Base-by-base conservation (phyloP, 164 flowering plant genomes). In the Santalum album region DNA sequence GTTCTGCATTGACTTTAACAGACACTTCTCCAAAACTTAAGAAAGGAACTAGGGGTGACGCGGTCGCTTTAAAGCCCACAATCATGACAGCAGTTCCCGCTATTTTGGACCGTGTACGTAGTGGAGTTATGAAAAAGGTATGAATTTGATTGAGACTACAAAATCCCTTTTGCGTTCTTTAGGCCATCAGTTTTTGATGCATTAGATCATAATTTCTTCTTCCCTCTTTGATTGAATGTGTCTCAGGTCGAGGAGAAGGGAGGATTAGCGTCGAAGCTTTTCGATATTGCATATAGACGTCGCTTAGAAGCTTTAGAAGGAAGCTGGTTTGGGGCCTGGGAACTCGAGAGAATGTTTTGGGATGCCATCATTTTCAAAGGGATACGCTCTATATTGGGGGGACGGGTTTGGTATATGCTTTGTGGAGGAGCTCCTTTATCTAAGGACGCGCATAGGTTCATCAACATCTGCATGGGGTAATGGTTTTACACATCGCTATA, bases 351-450 rank as follows among this genome's bases (percentile, higher is more conserved):
- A 51, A 6, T 70, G 45, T 59, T 86, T 46, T 89, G 96, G 96
- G 85, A 92, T 70, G 53, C 50, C 14, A 49, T 89, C 50, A 72
- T 89, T 49, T 92, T 89, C 54, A 75, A 67, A 58, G 76, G 56
- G 36, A 68, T 87, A 52, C 78, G 86, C 12, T 68, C 83, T 57
- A 40, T 82, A 40, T 82, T 92, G 51, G 96, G 96, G 57, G 96
- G 96, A 50, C 66, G 60, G 16, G 68, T 85, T 42, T 75, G 96
- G 25, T 75, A 69, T 54, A 82, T 92, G 78, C 86, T 92, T 25
- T 84, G 86, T 66, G 99, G 99, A 58, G 99, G 99, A 57, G 99
- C 99, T 68, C 99, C 99, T 59, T 68, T 92, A 67, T 84, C 96
- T 46, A 68, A 68, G 12, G 90, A 89, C 66, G 72, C 96, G 32